Evolutionary conservation across 2,329 filamentous ascomycete genomes (phyloP).

Genomic region (Aureobasidium sp.): DNA sequence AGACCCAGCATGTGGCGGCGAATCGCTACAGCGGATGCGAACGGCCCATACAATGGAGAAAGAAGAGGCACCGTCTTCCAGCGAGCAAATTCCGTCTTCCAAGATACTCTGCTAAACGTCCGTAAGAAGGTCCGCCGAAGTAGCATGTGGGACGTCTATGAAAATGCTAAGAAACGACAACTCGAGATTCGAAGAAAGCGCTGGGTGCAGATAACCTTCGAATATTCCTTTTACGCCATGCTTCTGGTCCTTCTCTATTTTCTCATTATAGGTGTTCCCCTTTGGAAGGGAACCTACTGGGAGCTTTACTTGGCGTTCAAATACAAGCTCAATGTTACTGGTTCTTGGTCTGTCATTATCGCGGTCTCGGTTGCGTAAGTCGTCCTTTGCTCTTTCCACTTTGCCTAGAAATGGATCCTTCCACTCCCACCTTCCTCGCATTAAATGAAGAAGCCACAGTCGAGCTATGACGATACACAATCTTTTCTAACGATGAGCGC

Average conservation of each 20-base stretch:
- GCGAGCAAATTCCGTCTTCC: slow-evolving; percentile 10
- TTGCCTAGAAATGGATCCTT: background rate
- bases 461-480: background rate
- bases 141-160: slow-evolving; percentile 19
- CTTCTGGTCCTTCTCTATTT: slow-evolving; percentile 35
- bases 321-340: slow-evolving; percentile 32
- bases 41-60: background rate
- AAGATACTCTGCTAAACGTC: background rate
- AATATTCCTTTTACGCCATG: slow-evolving; percentile 30
- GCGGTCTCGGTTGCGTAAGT: slow-evolving; percentile 23
- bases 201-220: slow-evolving; percentile 31
- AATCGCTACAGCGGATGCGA: background rate
- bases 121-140: slow-evolving; percentile 4
- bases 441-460: background rate
- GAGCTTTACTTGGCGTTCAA: slow-evolving; percentile 31
- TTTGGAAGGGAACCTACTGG: slow-evolving; percentile 39
- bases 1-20: background rate
- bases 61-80: slow-evolving; percentile 2
- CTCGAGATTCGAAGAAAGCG: slow-evolving; percentile 18
- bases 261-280: slow-evolving; percentile 36
- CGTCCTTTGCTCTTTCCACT: background rate
- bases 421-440: background rate
- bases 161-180: slow-evolving; percentile 17
- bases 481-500: background rate
- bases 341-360: slow-evolving; percentile 27